Evolutionary conservation across 768 basidiomycete species (phyloP).

Genomic region (Chiua virens): DNA sequence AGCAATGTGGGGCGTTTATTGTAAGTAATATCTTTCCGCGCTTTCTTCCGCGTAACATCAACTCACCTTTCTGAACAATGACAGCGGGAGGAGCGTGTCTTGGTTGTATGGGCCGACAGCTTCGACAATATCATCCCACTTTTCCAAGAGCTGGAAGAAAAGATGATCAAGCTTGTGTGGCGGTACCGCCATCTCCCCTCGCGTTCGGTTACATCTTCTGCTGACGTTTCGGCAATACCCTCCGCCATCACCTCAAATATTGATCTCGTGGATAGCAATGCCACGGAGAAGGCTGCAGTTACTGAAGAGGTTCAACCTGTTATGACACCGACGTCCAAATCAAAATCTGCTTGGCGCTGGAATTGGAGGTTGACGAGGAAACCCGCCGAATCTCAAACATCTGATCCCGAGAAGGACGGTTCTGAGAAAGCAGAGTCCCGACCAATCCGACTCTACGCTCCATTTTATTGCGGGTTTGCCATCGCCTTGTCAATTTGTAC

Average conservation of each 20-base stretch:
- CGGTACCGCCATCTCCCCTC: conserved; percentile 36
- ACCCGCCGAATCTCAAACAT: conserved; percentile 6
- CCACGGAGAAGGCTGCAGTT: conserved; percentile 20
- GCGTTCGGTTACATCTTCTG: conserved; percentile 22
- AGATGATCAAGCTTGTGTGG: conserved; percentile 84
- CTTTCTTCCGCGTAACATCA: background rate
- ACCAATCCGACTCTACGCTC: conserved; percentile 66
- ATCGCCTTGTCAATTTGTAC: conserved; percentile 62
- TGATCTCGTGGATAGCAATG: conserved; percentile 48
- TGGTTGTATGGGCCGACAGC: conserved; percentile 83
- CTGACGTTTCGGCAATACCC: conserved; percentile 40
- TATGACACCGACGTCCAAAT: background rate
- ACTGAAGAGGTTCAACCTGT: conserved; percentile 14
- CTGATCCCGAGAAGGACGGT: conserved; percentile 53
- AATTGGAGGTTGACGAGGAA: conserved; percentile 44
- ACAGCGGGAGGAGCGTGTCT: conserved; percentile 77
- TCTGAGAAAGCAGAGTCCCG: conserved; percentile 30
- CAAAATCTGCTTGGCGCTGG: conserved; percentile 33
- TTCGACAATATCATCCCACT: conserved; percentile 76
- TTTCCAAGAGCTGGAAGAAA: conserved; percentile 68
- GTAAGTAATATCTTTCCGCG: conserved; percentile 41
- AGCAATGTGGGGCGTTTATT: conserved; percentile 88
- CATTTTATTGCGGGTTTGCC: conserved; percentile 69
- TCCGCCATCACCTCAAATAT: conserved; percentile 53
- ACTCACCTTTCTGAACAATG: background rate